A percentile compares a stretch with the other conserved stretches of the same genome.
Conservation (phyloP, 1,284 basidiomycete species). For the Pyrrhoderma lamaoense region DNA sequence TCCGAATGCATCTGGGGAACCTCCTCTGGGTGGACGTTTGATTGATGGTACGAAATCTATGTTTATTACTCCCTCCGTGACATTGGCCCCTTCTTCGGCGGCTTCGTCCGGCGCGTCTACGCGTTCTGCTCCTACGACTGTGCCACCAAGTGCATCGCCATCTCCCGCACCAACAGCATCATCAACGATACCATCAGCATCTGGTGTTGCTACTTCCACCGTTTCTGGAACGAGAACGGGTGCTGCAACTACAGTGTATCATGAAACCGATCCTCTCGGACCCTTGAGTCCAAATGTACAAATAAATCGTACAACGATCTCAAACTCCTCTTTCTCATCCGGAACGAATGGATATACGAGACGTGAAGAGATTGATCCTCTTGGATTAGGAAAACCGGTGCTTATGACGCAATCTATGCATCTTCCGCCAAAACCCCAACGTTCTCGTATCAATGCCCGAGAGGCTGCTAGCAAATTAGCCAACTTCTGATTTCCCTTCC, state of each 20-base stretch:
- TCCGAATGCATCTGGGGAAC: slow-evolving; percentile 28
- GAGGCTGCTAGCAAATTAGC: slow-evolving; percentile 84
- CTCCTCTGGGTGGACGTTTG: slow-evolving; percentile 56
- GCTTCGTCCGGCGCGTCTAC: slow-evolving; percentile 28
- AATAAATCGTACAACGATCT: slow-evolving; percentile 6
- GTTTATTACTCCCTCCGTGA: slow-evolving; percentile 45
- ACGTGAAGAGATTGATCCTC: slow-evolving; percentile 45
- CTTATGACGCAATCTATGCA: slow-evolving; percentile 63
- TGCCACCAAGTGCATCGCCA: slow-evolving; percentile 11
- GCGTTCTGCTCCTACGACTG: slow-evolving; percentile 2
- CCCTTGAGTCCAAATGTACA: slow-evolving; percentile 12
- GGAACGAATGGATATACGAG: slow-evolving; percentile 18
- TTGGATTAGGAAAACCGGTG: slow-evolving; percentile 48
- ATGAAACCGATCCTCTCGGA: slow-evolving; percentile 14
- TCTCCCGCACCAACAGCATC: slow-evolving; percentile 6
- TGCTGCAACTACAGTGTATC: slow-evolving; percentile 6
- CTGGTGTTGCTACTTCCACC: background rate
- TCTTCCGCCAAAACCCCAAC: slow-evolving; percentile 44
- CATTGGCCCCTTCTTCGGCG: slow-evolving; percentile 25
- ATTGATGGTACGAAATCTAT: slow-evolving; percentile 70
- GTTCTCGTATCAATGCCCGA: slow-evolving; percentile 65
- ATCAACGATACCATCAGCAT: background rate
- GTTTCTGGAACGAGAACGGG: background rate
- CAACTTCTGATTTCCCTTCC: slow-evolving; percentile 79
- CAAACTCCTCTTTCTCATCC: slow-evolving; percentile 3